Evolutionary conservation across 306 rosid species (phyloP).

Genomic region (Phaseolus lunatus): DNA sequence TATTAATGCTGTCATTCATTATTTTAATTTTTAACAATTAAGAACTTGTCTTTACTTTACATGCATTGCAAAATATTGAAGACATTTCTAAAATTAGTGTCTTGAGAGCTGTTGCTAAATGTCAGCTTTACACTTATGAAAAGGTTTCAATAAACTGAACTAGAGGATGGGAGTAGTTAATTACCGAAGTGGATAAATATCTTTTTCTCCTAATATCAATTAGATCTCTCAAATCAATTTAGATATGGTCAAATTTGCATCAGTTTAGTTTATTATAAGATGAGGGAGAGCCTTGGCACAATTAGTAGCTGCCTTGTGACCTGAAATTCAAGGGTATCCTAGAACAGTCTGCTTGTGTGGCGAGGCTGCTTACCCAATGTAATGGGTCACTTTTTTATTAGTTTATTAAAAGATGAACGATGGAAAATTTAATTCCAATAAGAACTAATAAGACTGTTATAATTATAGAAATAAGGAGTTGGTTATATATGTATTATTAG

Average conservation of each 20-base stretch:
- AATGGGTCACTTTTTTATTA: background rate
- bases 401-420: background rate
- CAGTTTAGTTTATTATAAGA: background rate
- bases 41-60: background rate
- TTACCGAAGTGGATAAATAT: background rate
- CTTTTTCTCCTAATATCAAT: background rate
- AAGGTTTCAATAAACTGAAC: background rate
- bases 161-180: background rate
- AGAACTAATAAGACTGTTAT: background rate
- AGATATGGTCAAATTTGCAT: background rate
- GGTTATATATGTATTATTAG: too few species aligned
- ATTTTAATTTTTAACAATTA: background rate
- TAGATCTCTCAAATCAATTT: background rate
- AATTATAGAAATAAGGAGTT: too few species aligned
- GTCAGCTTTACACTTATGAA: background rate
- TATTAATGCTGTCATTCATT: background rate
- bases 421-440: background rate
- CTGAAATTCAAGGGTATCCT: background rate
- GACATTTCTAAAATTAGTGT: conserved; percentile 15
- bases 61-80: conserved; percentile 16
- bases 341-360: background rate
- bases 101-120: conserved; percentile 1
- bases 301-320: background rate
- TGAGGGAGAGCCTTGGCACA: background rate
- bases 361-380: background rate